Conservation (phyloP, 176 grass and related monocot genomes). For the Thalia dealbata region DNA sequence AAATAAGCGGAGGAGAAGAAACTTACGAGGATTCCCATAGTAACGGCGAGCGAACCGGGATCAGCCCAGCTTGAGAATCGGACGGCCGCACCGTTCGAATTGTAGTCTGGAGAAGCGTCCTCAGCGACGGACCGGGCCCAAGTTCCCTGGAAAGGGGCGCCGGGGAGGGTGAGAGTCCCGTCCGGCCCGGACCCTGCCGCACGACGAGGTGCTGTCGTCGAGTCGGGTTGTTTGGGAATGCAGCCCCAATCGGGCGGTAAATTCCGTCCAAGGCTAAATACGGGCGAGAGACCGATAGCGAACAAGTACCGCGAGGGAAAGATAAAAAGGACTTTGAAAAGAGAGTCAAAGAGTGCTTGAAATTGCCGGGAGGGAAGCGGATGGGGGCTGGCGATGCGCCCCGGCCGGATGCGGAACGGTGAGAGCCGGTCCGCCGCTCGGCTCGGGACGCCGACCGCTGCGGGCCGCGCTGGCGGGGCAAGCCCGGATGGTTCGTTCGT, state of each 20-base stretch:
- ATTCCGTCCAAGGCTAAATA: slow-evolving; percentile 41
- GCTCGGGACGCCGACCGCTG: no score
- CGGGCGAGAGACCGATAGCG: slow-evolving; percentile 36
- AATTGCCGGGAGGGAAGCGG: slow-evolving; percentile 23
- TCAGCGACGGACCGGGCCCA: no score
- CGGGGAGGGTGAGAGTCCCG: no score
- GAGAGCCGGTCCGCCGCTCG: no score
- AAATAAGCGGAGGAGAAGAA: slow-evolving; percentile 45
- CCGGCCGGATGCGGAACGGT: not conserved
- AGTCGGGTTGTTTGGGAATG: no score
- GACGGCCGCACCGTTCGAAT: not conserved
- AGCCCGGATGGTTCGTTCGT: no score
- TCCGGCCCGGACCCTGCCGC: no score
- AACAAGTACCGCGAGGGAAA: slow-evolving; percentile 40
- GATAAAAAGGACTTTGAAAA: slow-evolving; percentile 11
- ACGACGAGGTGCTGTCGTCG: no score
- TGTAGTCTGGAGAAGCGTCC: no score
- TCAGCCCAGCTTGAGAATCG: slow-evolving; percentile 38
- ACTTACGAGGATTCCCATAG: slow-evolving; percentile 46
- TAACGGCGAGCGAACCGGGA: slow-evolving; percentile 46
- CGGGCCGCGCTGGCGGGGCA: no score
- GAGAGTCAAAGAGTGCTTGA: slow-evolving; percentile 19
- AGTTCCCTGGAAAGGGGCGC: no score
- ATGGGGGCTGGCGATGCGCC: slow-evolving; percentile 5
- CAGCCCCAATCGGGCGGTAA: not conserved